Conservation (phyloP, 2,329 filamentous ascomycete genomes). For the Alternaria hordeiaustralica region DNA sequence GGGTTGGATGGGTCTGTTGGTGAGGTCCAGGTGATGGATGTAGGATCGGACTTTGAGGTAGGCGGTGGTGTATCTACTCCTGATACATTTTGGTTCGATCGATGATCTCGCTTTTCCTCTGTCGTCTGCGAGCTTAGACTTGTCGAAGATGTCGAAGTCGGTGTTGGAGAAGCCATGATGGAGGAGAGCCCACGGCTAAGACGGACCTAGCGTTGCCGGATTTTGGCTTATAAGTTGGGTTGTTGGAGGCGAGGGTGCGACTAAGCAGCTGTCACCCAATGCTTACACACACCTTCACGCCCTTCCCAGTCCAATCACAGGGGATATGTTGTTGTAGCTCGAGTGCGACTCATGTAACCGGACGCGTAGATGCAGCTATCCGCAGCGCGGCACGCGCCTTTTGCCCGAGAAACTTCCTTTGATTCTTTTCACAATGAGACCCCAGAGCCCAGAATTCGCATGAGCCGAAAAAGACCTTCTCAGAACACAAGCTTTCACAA, state of each 20-base stretch:
- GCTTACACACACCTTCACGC: background rate
- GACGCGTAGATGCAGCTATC: background rate
- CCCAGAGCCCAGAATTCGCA: background rate
- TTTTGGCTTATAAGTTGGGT: background rate
- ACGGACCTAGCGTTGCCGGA: background rate
- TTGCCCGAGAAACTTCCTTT: background rate
- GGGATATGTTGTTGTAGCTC: background rate
- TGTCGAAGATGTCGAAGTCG: background rate
- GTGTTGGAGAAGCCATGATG: background rate
- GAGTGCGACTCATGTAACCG: background rate
- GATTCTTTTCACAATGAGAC: background rate
- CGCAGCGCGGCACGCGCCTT: background rate
- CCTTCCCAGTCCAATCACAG: background rate
- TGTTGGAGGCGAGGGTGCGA: background rate
- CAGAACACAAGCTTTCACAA: background rate
- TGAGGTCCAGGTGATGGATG: conserved; percentile 27
- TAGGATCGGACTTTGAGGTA: background rate
- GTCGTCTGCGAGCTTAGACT: background rate
- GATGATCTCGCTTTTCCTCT: background rate
- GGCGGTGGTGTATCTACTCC: background rate
- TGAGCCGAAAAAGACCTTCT: background rate
- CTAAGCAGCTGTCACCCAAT: background rate
- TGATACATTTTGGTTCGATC: background rate
- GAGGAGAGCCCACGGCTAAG: background rate
- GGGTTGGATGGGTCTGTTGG: conserved; percentile 37